Evolutionary conservation across 2,329 filamentous ascomycete genomes (phyloP), one percentile per base, ranked within the genome.

Genomic region (Penicillium sp.): DNA sequence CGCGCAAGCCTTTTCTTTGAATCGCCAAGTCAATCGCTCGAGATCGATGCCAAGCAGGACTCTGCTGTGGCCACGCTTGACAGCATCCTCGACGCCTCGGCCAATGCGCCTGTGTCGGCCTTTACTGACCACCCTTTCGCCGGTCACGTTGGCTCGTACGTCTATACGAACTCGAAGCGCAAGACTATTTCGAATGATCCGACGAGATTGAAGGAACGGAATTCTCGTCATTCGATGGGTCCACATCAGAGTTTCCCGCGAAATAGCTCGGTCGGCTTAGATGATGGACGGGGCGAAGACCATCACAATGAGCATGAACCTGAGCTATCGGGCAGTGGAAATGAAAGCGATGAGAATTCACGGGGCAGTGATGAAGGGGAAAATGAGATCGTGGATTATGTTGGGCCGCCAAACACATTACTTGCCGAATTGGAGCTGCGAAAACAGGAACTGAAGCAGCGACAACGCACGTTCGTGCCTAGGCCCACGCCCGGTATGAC

Each of bases 1-100:
- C 83, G 92, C 53, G 93, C 93, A n/a, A 95, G 86, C 61, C 83
- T 87, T 25, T 97, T 89, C 71, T 97, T 97, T 63, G 91, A 97
- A 50, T 74, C 75, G 3, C 86, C 86, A 0, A 75, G 81, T 2
- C 66, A 79, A 6, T 61, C 73, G 1, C 74, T 82, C 39, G 75
- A 84, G 42, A 72, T 83, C 33, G 70, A 81, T 33, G 70, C 83
- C 37, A 78, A 81, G 67, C 84, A 88, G 50, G 86, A 88, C 15
- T 97, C 93, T 24, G 91, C 92, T 9, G 88, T 90, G 65, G 86
- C 82, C 37, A 95, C 92, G 0, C 79, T 98, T 6, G 91, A 98
- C 58, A 91, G 84, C 66, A 95, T 98, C 46, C 79, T 98, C 13
- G 87, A 95, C 65, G 93, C 92, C 6, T 93, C 92, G 2, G 88